These are phyloP conservation scores for Xylaria sp. DNA, from an alignment of 2,329 filamentous ascomycete genomes.

Conservation along the genomic window DNA sequence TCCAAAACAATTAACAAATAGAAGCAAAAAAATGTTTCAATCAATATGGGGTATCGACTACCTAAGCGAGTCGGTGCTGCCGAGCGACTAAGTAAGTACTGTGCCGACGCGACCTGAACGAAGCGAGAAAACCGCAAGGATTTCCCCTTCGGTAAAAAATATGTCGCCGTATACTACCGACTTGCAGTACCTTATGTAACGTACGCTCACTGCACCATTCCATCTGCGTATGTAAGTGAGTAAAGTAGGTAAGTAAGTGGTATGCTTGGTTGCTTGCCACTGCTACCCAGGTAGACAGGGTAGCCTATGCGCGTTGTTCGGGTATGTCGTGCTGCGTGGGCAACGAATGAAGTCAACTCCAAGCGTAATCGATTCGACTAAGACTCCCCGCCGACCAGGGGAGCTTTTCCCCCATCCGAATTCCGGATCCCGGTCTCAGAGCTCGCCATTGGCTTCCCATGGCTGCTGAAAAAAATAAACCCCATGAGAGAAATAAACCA, in stretches of 20 bases:
- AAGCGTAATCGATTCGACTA: background rate
- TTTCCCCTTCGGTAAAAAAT: slow-evolving; percentile 29
- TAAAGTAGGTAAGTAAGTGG: too few species aligned
- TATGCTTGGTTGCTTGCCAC: too few species aligned
- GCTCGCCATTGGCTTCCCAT: slow-evolving; percentile 34
- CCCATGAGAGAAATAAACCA: background rate
- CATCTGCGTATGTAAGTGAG: too few species aligned
- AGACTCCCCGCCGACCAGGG: slow-evolving; percentile 6
- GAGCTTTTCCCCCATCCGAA: slow-evolving; percentile 10
- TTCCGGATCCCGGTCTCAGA: slow-evolving; percentile 14
- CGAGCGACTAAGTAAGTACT: slow-evolving; percentile 18
- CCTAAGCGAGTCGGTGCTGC: slow-evolving; percentile 35
- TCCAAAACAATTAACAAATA: too few species aligned
- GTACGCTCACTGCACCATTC: too few species aligned
- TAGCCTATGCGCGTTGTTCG: background rate
- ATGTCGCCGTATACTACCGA: background rate
- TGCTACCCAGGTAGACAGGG: too few species aligned
- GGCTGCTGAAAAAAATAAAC: slow-evolving; percentile 34
- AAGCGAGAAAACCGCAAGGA: slow-evolving; percentile 28
- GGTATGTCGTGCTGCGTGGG: background rate
- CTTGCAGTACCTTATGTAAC: background rate
- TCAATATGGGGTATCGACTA: slow-evolving; percentile 19
- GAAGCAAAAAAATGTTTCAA: slow-evolving; percentile 7
- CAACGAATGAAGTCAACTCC: background rate
- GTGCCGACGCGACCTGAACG: slow-evolving; percentile 24